Conservation (phyloP, 179 eudicot species). For the Amaranthus tricolor region DNA sequence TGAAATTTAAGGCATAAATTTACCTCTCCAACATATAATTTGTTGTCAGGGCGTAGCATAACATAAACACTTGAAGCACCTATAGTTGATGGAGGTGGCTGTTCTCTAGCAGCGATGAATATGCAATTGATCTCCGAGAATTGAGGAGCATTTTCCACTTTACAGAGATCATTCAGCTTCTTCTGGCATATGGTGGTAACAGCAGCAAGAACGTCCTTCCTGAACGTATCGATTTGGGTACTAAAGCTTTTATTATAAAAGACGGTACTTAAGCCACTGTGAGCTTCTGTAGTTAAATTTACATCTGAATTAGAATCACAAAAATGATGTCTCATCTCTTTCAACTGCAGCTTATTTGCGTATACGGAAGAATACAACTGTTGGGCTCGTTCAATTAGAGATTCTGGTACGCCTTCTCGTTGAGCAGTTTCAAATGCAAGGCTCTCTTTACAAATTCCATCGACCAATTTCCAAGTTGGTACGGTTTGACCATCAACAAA, state of each 20-base stretch:
- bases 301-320: slow-evolving; percentile 16
- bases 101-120: slow-evolving; percentile 62
- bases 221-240: slow-evolving; percentile 30
- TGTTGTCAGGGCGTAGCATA: slow-evolving; percentile 71
- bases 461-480: slow-evolving; percentile 90
- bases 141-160: slow-evolving; percentile 30
- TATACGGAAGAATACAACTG: slow-evolving; percentile 61
- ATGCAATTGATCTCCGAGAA: slow-evolving; percentile 46
- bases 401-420: slow-evolving; percentile 78
- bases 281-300: slow-evolving; percentile 19
- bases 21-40: slow-evolving; percentile 89
- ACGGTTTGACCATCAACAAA: slow-evolving; percentile 57
- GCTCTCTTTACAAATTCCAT: slow-evolving; percentile 93
- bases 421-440: slow-evolving; percentile 97
- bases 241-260: slow-evolving; percentile 14
- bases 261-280: slow-evolving; percentile 11
- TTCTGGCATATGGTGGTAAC: slow-evolving; percentile 54
- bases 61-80: slow-evolving; percentile 93
- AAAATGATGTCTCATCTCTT: slow-evolving; percentile 13
- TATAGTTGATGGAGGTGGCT: slow-evolving; percentile 89
- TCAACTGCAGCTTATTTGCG: slow-evolving; percentile 28
- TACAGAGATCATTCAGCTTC: slow-evolving; percentile 48
- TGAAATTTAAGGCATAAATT: slow-evolving; percentile 4
- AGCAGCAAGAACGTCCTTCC: slow-evolving; percentile 48
- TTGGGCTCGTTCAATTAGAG: slow-evolving; percentile 72